Evolutionary conservation across 768 basidiomycete species (phyloP).

Genomic region (Leccinum uliginosum): DNA sequence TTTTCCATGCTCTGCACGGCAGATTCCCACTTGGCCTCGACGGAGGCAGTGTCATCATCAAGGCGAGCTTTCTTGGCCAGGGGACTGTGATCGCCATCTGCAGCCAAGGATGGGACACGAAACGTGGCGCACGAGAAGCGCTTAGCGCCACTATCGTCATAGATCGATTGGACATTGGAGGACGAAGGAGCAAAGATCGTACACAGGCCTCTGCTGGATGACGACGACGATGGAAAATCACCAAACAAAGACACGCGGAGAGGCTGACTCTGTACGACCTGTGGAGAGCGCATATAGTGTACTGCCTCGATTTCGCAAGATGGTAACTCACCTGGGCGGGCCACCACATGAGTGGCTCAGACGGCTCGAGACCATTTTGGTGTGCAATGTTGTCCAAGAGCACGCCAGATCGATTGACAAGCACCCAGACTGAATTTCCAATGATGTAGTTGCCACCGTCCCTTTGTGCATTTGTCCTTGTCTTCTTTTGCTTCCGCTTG

Average conservation of each 20-base stretch:
- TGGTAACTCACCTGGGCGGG: slow-evolving; percentile 54
- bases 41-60: slow-evolving; percentile 20
- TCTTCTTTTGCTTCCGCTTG: slow-evolving; percentile 18
- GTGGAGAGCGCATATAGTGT: slow-evolving; percentile 5
- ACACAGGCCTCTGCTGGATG: slow-evolving; percentile 19
- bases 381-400: slow-evolving; percentile 30
- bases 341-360: slow-evolving; percentile 54
- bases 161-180: slow-evolving; percentile 40
- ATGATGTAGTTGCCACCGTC: slow-evolving; percentile 20
- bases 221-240: slow-evolving; percentile 26
- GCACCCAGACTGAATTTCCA: slow-evolving; percentile 49
- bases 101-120: slow-evolving; percentile 5
- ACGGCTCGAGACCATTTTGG: slow-evolving; percentile 17
- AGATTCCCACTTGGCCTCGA: slow-evolving; percentile 41
- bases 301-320: not conserved
- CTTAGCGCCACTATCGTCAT: slow-evolving; percentile 29
- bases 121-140: slow-evolving; percentile 45
- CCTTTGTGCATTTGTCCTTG: slow-evolving; percentile 1
- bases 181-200: slow-evolving; percentile 32
- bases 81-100: slow-evolving; percentile 23
- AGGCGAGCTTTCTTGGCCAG: slow-evolving; percentile 45
- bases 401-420: slow-evolving; percentile 39
- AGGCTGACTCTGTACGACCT: slow-evolving; percentile 27
- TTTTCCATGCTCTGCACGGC: slow-evolving; percentile 46
- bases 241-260: slow-evolving; percentile 31